Base-by-base conservation (phyloP, 257 asterid species). In the Fraxinus anomala region DNA sequence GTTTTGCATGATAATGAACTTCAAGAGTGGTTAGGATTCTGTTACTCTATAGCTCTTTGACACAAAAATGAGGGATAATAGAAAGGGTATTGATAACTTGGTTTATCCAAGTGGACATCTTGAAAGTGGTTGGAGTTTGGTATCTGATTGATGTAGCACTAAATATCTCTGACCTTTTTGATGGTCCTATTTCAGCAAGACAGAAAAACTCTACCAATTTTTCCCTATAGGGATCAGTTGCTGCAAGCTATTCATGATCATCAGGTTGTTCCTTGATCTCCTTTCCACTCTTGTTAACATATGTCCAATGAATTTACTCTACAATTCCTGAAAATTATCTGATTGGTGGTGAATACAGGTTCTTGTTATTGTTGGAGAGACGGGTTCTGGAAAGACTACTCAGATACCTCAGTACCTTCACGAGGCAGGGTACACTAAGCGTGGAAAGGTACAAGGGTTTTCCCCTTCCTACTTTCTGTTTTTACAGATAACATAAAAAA, bases 331-430 rank as follows among this genome's bases (percentile, higher is more conserved):
- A 42, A 61, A 75, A 23, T 74, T 61, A 42, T 70, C 68, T 11
- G 70, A 73, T 75, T 78, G 66, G 49, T 70, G 80, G 49, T 67
- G 70, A 63, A 47, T 77, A 54, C 85, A 93, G 97, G 97, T 94
- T 86, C 92, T 94, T 82, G 96, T 94, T 75, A 92, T 91, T 83
- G 97, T 94, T 76, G 99, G 99, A 76, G 99, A 94, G 86, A 92
- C 97, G 0, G 97, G 97, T 36, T 95, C 97, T 16, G 99, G 99
- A 19, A 95, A 95, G 89, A 95, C 98, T 28, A 93, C 97, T 0
- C 99, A 95, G 84, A 93, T 93, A 81, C 97, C 99, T 56, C 99
- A 95, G 78, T 93, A 91, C 83, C 96, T 95, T 68, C 98, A 93
- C 23, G 99, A 95, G 86, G 98, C 98, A 26, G 98, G 99, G 73